Evolutionary conservation across 192 early-diverging fungal genomes (phyloP).

Genomic region (Backusella westeae): DNA sequence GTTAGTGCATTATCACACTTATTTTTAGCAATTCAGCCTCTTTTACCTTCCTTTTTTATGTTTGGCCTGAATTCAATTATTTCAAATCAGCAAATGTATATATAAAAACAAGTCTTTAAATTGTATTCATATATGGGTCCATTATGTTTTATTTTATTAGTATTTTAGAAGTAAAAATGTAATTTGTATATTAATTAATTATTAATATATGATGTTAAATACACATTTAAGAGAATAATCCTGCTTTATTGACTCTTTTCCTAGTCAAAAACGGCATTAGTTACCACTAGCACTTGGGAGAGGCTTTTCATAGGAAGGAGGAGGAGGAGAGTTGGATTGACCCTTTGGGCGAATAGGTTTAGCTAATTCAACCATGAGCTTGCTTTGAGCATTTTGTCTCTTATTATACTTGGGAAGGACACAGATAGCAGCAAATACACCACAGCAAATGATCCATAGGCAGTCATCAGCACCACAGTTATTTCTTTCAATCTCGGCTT

Average conservation of each 20-base stretch:
- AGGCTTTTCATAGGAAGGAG: neutral
- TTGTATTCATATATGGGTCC: neutral
- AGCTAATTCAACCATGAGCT: neutral
- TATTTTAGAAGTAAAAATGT: neutral
- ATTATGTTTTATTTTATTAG: neutral
- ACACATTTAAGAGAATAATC: neutral
- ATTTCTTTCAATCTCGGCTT: slow-evolving; percentile 3
- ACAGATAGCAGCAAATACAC: neutral
- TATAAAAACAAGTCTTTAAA: neutral
- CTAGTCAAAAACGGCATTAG: neutral
- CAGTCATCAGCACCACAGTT: slow-evolving; percentile 1
- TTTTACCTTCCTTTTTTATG: no score
- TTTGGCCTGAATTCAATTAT: no score
- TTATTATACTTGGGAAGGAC: neutral
- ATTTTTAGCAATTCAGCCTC: no score
- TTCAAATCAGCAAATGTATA: no score
- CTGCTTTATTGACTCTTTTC: neutral
- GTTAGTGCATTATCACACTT: no score
- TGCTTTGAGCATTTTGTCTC: neutral
- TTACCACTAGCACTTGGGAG: neutral
- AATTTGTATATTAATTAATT: neutral
- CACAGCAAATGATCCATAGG: neutral
- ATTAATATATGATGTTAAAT: neutral
- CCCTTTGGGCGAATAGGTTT: neutral
- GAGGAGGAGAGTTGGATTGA: neutral